Base-by-base conservation (phyloP, 2,329 filamentous ascomycete genomes). In the Pseudogymnoascus sp. region DNA sequence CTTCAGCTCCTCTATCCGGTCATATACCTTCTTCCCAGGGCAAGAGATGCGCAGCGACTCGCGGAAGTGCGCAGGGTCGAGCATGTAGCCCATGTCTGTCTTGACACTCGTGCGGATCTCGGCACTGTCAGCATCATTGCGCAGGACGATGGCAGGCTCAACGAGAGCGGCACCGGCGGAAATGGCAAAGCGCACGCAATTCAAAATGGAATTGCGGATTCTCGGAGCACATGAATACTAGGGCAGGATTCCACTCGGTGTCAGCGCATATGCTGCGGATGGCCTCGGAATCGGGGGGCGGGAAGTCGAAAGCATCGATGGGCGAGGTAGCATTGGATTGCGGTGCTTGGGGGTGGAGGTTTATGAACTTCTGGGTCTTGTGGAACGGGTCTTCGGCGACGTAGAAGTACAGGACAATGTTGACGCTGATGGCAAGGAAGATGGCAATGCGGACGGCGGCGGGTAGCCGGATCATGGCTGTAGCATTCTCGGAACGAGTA, bases 101-200 rank as follows among this genome's bases (percentile, higher is more conserved):
- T 56, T 61, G 18, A 64, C 62, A 4, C 62, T 40, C 1, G 65
- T 66, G 60, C 64, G 62, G 23, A 70, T 70, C 5, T 65, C 23
- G n/a, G 67, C 34, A 14, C 68, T 70, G 62, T 76, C 69, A 12
- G 67, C 68, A 12, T 72, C 68, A 60, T 75, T 74, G 34, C 75
- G 72, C 49, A 74, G 60, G 1, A 71, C 69, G 66, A 77, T 77
- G 1, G 72, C 73, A 2, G 76, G 76, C 1, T 77, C 40, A 2
- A 77, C 75, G 0, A 77, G 42, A 0, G 72, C 71, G 37, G 68
- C 76, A 5, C 76, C 76, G 28, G 69, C 75, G 56, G 71, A 69
- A 46, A 77, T 77, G 3, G 76, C 73, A 61, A 76, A 78, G 16
- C 76, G 72, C 4, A 77, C 70, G 66, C 76, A 78, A 59, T 76